Evolutionary conservation across 2,329 filamentous ascomycete species (phyloP).

Genomic region (Trichoderma sp.): DNA sequence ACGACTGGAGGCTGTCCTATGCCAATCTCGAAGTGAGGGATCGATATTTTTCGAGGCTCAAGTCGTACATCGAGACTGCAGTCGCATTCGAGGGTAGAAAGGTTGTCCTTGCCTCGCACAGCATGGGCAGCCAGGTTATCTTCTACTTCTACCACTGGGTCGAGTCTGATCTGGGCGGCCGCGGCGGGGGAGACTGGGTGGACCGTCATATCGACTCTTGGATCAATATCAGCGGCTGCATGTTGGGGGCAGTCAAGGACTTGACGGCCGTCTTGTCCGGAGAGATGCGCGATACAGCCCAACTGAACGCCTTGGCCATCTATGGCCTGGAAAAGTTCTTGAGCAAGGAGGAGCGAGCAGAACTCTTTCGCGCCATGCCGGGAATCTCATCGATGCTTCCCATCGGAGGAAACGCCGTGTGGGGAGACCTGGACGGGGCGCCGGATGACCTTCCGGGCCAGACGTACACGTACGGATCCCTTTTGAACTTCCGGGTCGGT

Average conservation of each 20-base stretch:
- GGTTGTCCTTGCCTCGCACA: slow-evolving; percentile 85
- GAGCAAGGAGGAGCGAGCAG: slow-evolving; percentile 83
- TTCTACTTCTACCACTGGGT: slow-evolving; percentile 85
- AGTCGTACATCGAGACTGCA: slow-evolving; percentile 85
- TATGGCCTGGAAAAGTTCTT: slow-evolving; percentile 97
- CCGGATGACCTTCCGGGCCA: slow-evolving; percentile 82
- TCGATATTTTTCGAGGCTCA: slow-evolving; percentile 90
- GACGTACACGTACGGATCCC: slow-evolving; percentile 72
- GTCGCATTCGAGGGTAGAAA: slow-evolving; percentile 75
- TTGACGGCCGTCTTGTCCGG: slow-evolving; percentile 88
- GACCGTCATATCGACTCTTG: slow-evolving; percentile 87
- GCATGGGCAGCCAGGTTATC: slow-evolving; percentile 94
- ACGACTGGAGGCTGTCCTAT: slow-evolving; percentile 95
- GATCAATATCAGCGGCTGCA: slow-evolving; percentile 98
- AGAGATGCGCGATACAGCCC: slow-evolving; percentile 97
- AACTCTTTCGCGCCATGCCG: slow-evolving; percentile 96
- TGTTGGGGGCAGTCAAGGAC: slow-evolving; percentile 92
- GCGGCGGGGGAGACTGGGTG: slow-evolving; percentile 85
- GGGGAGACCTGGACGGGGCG: slow-evolving; percentile 85
- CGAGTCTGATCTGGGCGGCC: slow-evolving; percentile 74
- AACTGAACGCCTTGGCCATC: slow-evolving; percentile 93
- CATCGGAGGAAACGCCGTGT: slow-evolving; percentile 90
- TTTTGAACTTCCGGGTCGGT: slow-evolving; percentile 77
- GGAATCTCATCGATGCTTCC: slow-evolving; percentile 96
- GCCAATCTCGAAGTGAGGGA: slow-evolving; percentile 86